These are phyloP conservation scores for Collybiopsis confluens DNA, from an alignment of 768 basidiomycete species.

Conservation along the genomic window DNA sequence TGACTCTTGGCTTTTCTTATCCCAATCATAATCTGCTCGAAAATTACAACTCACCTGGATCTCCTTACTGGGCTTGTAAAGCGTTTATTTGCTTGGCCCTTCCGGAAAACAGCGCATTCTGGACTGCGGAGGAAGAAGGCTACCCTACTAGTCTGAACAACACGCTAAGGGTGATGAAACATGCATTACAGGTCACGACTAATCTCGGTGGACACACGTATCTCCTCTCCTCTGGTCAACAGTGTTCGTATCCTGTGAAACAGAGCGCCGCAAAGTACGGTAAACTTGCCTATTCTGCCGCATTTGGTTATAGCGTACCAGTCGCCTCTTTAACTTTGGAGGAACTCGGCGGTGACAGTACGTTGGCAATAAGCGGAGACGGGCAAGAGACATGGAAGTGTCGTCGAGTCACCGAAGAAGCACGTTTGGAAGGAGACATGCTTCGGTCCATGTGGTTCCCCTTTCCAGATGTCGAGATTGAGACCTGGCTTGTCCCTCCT, in stretches of 20 bases:
- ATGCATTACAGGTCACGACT: slow-evolving; percentile 66
- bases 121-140: slow-evolving; percentile 61
- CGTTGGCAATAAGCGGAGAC: slow-evolving; percentile 68
- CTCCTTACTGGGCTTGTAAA: slow-evolving; percentile 81
- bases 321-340: slow-evolving; percentile 44
- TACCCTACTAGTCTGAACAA: slow-evolving; percentile 48
- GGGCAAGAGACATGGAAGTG: slow-evolving; percentile 71
- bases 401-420: slow-evolving; percentile 58
- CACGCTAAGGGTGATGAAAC: slow-evolving; percentile 46
- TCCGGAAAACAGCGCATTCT: slow-evolving; percentile 67
- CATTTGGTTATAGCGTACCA: slow-evolving; percentile 74
- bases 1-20: slow-evolving; percentile 69
- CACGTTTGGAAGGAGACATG: slow-evolving; percentile 48
- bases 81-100: slow-evolving; percentile 66
- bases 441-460: slow-evolving; percentile 71
- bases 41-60: slow-evolving; percentile 77
- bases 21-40: slow-evolving; percentile 75
- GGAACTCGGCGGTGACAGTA: slow-evolving; percentile 67
- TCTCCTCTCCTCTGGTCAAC: slow-evolving; percentile 73
- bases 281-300: slow-evolving; percentile 72
- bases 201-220: slow-evolving; percentile 63
- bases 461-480: slow-evolving; percentile 67
- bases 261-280: slow-evolving; percentile 78
- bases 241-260: slow-evolving; percentile 75
- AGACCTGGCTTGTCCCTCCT: slow-evolving; percentile 74